Evolutionary conservation across 768 basidiomycete species (phyloP), one percentile per base, ranked within the genome.

Genomic region (Strobilomyces confusus): DNA sequence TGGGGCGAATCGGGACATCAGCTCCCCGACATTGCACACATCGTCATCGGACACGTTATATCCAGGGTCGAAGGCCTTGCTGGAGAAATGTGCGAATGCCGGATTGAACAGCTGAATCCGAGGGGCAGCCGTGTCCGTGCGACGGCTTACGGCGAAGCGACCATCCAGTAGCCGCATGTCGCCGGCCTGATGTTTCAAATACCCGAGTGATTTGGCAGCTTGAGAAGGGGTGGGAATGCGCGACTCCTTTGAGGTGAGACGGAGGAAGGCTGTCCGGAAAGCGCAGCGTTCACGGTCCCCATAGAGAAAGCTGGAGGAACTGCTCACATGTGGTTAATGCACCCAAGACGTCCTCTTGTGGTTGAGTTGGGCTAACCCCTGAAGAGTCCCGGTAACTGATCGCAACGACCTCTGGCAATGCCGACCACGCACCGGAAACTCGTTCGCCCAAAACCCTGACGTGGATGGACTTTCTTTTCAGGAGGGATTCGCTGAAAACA

Each of bases 51-150:
- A 57, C 29, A 56, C 52, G 2, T 41, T 3, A 8, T 62, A 52
- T 1, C 15, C 1, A 0, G 56, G 51, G 17, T 58, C 36, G 26
- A 52, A 61, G 20, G 59, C 66, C 34, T 56, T 64, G 45, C 51
- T 60, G 4, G 44, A 46, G 52, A 73, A 72, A 20, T 47, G 41
- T 14, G 62, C 58, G 32, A 73, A 72, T 20, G 61, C 58, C 13
- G 66, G 60, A 34, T 69, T 51, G 45, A 63, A 60, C 8, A 60
- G 13, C 20, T 60, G 54, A 17, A 60, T 53, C 1, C 54, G 51
- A 22, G 54, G 45, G 1, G 29, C 44, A 20, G 38, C 22, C 0
- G 61, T 61, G 30, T 52, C 17, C 4, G 15, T 25, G 26, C 5
- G 15, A 36, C 3, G 19, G 30, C 3, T 43, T 15, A 9, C 0